Evolutionary conservation across 2,329 filamentous ascomycete genomes (phyloP), one percentile per base, ranked within the genome.

Genomic region (Pleomassaria siparia): DNA sequence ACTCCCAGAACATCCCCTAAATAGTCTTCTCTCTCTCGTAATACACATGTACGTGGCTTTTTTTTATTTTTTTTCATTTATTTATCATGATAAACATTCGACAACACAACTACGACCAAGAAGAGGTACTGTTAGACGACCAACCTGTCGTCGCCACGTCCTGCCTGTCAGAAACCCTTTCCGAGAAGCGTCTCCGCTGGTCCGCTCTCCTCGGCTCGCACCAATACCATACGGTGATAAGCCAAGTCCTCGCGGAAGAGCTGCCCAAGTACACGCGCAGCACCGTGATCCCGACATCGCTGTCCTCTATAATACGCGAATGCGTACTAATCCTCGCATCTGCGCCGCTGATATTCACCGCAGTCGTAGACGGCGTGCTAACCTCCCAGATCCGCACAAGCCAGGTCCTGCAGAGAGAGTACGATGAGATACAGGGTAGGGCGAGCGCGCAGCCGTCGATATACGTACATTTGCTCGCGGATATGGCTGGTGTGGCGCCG

Each of bases 271-370:
- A 67, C 32, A 18, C 42, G 2, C 62, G 57, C 40, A 49, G 48
- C 2, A 26, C 48, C 4, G 48, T 61, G 8, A 29, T 59, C 8
- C 35, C 47, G 2, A 30, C 49, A 22, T 50, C 58, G 8, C 41
- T 53, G 1, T 32, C 54, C 1, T 20, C 41, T 4, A 54, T 55
- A 2, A 49, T 55, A 41, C 54, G 54, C n/a, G 58, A 64, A 45
- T 66, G 64, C 24, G 48, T 60, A 1, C 51, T 58, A 1, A 63
- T 68, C 5, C 55, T 67, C 12, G 51, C 61, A 13, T 67, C 63
- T n/a, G 59, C 62, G 15, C 49, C 59, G 2, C 29, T 33, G 0
- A 32, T 64, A 1, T 59, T 68, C 2, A 35, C 44, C 2, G 59
- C 63, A 22, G 64, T 62, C 15, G 55, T 65, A 9, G 49, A 62